A percentile compares a stretch with the other conserved stretches of the same genome.
Conservation (phyloP, 352 stramenopile genomes). For the Pythium myriotylum region DNA sequence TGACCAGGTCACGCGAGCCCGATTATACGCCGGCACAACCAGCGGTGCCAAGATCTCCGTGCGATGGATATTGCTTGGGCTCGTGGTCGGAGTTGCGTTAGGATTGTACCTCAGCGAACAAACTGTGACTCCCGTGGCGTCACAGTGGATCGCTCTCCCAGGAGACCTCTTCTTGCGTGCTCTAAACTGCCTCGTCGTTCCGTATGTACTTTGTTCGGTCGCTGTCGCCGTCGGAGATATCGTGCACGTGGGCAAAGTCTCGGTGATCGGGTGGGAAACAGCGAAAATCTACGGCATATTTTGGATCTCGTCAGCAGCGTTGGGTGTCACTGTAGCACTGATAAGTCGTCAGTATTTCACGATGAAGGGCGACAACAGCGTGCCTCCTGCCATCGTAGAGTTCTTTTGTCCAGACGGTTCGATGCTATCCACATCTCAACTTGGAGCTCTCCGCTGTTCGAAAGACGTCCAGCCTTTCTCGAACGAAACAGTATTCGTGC, state of each 20-base stretch:
- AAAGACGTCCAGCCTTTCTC: too few relatives aligned
- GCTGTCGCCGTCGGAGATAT: conserved; percentile 71
- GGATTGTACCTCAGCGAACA: conserved; percentile 45
- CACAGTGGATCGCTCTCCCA: conserved; percentile 58
- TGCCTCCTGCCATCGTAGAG: conserved; percentile 32
- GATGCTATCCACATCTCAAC: too few relatives aligned
- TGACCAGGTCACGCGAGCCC: neutral
- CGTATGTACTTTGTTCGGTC: conserved; percentile 81
- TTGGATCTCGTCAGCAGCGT: conserved; percentile 43
- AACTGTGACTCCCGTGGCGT: conserved; percentile 35
- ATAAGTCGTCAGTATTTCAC: conserved; percentile 54
- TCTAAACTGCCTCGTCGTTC: conserved; percentile 69
- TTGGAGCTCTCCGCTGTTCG: conserved; percentile 54
- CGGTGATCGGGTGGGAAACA: conserved; percentile 60
- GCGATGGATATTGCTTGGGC: conserved; percentile 46
- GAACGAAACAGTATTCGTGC: too few relatives aligned
- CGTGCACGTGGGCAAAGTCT: conserved; percentile 70
- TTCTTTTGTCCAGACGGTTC: conserved; percentile 56
- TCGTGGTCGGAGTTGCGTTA: conserved; percentile 45
- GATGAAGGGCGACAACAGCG: conserved; percentile 10
- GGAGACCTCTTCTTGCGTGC: conserved; percentile 74
- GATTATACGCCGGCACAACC: conserved; percentile 41
- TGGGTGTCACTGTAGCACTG: conserved; percentile 56
- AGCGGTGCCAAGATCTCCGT: conserved; percentile 51
- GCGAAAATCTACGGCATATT: conserved; percentile 56